phyloP scores from a whole-genome alignment of 805 yeast species.

The Candida nonsorbophila region DNA sequence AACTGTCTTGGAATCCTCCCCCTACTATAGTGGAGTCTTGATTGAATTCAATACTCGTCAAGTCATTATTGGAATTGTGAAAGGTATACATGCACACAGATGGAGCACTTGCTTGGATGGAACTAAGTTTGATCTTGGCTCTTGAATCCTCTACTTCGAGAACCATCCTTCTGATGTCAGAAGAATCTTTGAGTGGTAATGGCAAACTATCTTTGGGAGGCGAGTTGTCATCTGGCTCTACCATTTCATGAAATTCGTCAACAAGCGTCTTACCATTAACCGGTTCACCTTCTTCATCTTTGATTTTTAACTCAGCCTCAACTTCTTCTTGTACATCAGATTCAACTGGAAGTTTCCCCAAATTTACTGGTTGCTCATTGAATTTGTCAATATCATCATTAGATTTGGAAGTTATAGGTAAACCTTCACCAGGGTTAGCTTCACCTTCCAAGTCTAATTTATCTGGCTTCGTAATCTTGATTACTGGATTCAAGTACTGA shows the following conservation, averaged over 20 bases:
- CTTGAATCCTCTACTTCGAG: conserved; percentile 78
- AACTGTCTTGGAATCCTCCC: conserved; percentile 92
- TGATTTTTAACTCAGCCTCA: conserved; percentile 73
- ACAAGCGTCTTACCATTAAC: conserved; percentile 33
- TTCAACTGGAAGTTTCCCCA: conserved; percentile 84
- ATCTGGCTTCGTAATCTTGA: conserved; percentile 37
- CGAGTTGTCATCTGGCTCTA: conserved; percentile 53
- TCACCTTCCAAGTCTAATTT: conserved; percentile 40
- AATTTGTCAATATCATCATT: conserved; percentile 53
- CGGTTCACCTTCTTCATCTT: conserved; percentile 50
- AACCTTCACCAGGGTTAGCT: conserved; percentile 49
- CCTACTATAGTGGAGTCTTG: conserved; percentile 84
- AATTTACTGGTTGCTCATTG: conserved; percentile 66
- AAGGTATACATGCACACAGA: conserved; percentile 97
- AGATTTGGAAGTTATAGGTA: conserved; percentile 37
- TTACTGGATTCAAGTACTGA: conserved; percentile 63
- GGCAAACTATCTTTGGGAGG: conserved; percentile 78
- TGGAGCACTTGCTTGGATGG: conserved; percentile 75
- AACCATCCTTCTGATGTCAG: conserved; percentile 76
- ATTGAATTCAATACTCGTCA: conserved; percentile 84
- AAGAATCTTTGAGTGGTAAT: conserved; percentile 74
- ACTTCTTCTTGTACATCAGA: conserved; percentile 81
- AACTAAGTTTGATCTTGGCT: conserved; percentile 58
- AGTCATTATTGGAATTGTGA: conserved; percentile 86
- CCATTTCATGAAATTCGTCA: conserved; percentile 38